A percentile compares a stretch with the other conserved stretches of the same genome.
Conservation (phyloP, 2,329 filamentous ascomycete species). For the Pseudogymnoascus sp. region DNA sequence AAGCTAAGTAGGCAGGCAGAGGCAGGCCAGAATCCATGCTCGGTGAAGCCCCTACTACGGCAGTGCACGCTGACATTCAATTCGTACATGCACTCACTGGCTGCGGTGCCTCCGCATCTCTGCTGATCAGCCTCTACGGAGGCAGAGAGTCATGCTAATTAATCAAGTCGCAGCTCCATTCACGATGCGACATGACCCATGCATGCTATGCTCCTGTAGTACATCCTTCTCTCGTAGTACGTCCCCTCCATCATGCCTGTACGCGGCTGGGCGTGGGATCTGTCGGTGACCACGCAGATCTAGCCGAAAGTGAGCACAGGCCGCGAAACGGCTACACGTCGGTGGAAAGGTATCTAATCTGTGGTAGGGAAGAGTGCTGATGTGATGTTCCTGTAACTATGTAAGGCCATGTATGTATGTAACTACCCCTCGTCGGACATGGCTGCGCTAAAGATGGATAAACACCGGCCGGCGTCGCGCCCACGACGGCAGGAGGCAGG, state of each 20-base stretch:
- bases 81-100: neutral
- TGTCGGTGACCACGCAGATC: slow-evolving; percentile 3
- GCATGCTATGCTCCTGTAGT: neutral
- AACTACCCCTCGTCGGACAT: neutral
- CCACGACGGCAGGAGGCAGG: neutral
- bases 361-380: neutral
- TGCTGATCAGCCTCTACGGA: neutral
- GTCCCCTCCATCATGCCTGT: neutral
- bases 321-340: neutral
- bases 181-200: slow-evolving; percentile 1
- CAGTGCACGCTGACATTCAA: neutral
- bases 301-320: neutral
- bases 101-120: neutral
- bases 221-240: neutral
- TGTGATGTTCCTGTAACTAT: neutral
- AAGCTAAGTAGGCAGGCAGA: neutral
- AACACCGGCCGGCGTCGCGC: neutral
- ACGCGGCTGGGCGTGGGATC: neutral
- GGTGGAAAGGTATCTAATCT: neutral
- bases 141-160: neutral
- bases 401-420: neutral
- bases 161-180: neutral
- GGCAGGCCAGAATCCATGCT: neutral
- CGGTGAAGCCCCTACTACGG: neutral
- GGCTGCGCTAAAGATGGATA: neutral